Percentiles rank a stretch among this genome's conserved stretches.
Evolutionary conservation across 805 yeast species (phyloP).

Genomic region (Sungouiella blattae): DNA sequence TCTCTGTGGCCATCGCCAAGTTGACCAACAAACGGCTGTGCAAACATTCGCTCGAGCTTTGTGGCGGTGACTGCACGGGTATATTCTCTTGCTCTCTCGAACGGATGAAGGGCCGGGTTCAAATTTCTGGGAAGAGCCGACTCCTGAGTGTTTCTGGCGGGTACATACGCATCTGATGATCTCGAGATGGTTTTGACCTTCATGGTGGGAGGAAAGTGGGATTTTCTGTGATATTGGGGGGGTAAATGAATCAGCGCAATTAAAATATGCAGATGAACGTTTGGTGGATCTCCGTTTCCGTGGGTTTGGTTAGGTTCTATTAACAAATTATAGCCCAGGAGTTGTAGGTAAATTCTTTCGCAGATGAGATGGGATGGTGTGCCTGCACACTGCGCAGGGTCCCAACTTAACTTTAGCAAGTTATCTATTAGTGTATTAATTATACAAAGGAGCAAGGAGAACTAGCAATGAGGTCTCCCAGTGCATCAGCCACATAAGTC

Average conservation of each 20-base stretch:
- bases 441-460: background rate
- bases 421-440: slow-evolving; percentile 1
- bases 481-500: slow-evolving; percentile 13
- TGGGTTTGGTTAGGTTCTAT: no score
- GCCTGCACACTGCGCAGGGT: background rate
- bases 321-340: no score
- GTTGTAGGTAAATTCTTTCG: no score
- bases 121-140: slow-evolving; percentile 83
- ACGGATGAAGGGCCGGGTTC: slow-evolving; percentile 93
- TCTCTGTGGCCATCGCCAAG: slow-evolving; percentile 93
- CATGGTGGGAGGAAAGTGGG: slow-evolving; percentile 34
- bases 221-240: no score
- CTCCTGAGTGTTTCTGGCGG: slow-evolving; percentile 87
- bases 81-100: slow-evolving; percentile 95
- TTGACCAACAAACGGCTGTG: slow-evolving; percentile 95
- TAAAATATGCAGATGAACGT: no score
- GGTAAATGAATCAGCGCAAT: no score
- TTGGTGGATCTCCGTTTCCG: no score
- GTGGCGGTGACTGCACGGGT: slow-evolving; percentile 94
- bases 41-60: slow-evolving; percentile 93
- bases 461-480: background rate
- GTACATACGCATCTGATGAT: slow-evolving; percentile 88
- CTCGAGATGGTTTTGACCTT: slow-evolving; percentile 86
- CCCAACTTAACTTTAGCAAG: background rate
- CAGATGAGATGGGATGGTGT: slow-evolving; percentile 1